Evolutionary conservation across 257 asterid genomes (phyloP), one percentile per base, ranked within the genome.

Genomic region (Ilex asprella): DNA sequence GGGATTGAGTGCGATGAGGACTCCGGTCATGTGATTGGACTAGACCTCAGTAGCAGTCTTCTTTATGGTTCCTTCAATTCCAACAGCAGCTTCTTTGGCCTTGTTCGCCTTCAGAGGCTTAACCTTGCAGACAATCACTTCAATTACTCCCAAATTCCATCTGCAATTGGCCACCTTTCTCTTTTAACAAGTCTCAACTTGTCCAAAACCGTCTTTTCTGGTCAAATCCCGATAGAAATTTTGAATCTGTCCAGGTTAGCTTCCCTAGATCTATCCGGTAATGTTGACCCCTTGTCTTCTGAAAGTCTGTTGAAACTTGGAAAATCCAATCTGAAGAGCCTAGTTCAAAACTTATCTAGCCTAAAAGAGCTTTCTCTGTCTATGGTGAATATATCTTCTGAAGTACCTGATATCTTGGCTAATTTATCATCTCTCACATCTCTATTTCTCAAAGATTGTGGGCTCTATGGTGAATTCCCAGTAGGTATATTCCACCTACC

Each of bases 71-170:
- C 14, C 54, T 4, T 49, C 54, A 49, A 49, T 12, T 49, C 54
- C 54, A 49, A n/a, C 16, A 49, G 54, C 2, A 49, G 54, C 54
- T 2, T 49, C 54, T 49, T 49, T 12, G 5, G 54, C 10, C 54
- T 49, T 12, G 5, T 2, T 15, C 54, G 10, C 10, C 54, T 49
- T 49, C 14, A 49, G 10, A 49, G 54, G 14, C 54, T 49, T 15
- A 49, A 49, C 54, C 54, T 49, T 49, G 14, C 54, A 12, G 54
- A 49, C n/a, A 49, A 49, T 49, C n/a, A 49, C 54, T 49, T 49
- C 54, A 49, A 49, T 49, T 49, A 49, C 54, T 49, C 54, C 2
- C 13, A n/a, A 49, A 49, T 49, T 2, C 54, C 2, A 2, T 49
- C 2, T 11, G 14, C 10, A 49, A 49, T 49, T 15, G 16, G 13